A percentile compares a stretch with the other conserved stretches of the same genome.
Evolutionary conservation across 805 yeast species (phyloP).

Genomic region (Candida mattraensis): DNA sequence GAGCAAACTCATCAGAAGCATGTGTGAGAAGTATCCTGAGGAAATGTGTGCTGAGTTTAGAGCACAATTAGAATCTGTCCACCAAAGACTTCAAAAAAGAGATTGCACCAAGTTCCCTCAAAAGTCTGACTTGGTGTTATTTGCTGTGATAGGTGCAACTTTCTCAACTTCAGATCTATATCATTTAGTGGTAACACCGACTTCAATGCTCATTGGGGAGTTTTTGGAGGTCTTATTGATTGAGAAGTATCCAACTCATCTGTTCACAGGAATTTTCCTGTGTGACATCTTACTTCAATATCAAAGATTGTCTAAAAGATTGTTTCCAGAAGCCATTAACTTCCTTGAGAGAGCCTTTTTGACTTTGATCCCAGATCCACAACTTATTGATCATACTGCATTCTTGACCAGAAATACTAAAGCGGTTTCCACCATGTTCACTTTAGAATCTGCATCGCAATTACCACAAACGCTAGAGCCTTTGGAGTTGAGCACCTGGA

Average conservation of each 20-base stretch:
- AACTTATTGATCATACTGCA: conserved; percentile 18
- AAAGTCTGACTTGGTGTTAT: conserved; percentile 62
- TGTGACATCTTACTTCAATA: conserved; percentile 65
- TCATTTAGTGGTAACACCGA: conserved; percentile 87
- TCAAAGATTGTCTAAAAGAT: conserved; percentile 79
- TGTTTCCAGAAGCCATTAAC: conserved; percentile 71
- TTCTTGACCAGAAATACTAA: conserved; percentile 23
- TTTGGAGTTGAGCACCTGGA: conserved; percentile 18
- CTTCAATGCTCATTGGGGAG: conserved; percentile 71
- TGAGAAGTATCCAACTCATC: conserved; percentile 21
- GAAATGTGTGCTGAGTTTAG: conserved; percentile 64
- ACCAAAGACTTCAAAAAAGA: conserved; percentile 45
- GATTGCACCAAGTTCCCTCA: conserved; percentile 33
- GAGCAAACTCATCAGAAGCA: conserved; percentile 47
- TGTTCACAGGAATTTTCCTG: conserved; percentile 64
- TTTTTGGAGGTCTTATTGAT: conserved; percentile 53
- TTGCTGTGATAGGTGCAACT: conserved; percentile 67
- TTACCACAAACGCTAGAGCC: conserved; percentile 12
- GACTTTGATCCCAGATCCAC: conserved; percentile 41
- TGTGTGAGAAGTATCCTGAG: conserved; percentile 66
- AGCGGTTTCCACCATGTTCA: conserved; percentile 23
- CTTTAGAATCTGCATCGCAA: conserved; percentile 13
- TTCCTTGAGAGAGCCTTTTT: conserved; percentile 55
- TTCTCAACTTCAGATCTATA: conserved; percentile 96
- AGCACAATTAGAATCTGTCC: conserved; percentile 53